Base-by-base conservation (phyloP, 2,329 filamentous ascomycete species). In the Pestalotiopsis sp. region DNA sequence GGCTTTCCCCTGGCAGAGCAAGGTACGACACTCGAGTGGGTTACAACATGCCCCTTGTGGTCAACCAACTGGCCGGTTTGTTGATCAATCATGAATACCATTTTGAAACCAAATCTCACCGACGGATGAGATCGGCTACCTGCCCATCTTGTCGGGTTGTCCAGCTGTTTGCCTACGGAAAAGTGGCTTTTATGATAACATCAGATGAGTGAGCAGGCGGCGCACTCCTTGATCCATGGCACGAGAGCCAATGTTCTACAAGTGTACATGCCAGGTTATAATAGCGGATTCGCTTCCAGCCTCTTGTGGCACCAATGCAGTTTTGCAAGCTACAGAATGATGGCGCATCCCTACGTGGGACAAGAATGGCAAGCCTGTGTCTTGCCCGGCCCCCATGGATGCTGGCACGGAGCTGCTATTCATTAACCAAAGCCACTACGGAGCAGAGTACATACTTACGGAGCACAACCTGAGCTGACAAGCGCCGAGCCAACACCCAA, bases 101-200 rank as follows among this genome's bases (percentile, higher is more conserved):
- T 20, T 52, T 52, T 52, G 45, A 52, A 52, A 52, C 45, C 17
- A 52, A 52, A 65, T 65, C 41, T 65, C 36, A 52, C 40, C 56
- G 52, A 57, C 56, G 65, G 65, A 66, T 66, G 20, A 52, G 45
- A 59, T 66, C 64, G 64, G 64, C 25, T 58, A 40, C 64, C 49
- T 38, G 13, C 59, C 31, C 20, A 20, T 31, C 31, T 36, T 9
- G 31, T 36, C 31, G 31, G 31, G 7, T 36, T 52, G n/a, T 20
- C 45, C 45, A 52, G 45, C 45, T 52, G 5, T 52, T 52, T 52
- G 45, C 20, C 45, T 9, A 52, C 45, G 6, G 17, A n/a, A n/a
- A 52, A 20, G 45, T 52, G 45, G 45, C 45, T 52, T 52, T 52
- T 20, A 52, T 52, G 45, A 52, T 52, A 52, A 52, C 45, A 52